Evolutionary conservation across 139 green algal species (phyloP).

Genomic region (Deuterostichococcus epilithicus): DNA sequence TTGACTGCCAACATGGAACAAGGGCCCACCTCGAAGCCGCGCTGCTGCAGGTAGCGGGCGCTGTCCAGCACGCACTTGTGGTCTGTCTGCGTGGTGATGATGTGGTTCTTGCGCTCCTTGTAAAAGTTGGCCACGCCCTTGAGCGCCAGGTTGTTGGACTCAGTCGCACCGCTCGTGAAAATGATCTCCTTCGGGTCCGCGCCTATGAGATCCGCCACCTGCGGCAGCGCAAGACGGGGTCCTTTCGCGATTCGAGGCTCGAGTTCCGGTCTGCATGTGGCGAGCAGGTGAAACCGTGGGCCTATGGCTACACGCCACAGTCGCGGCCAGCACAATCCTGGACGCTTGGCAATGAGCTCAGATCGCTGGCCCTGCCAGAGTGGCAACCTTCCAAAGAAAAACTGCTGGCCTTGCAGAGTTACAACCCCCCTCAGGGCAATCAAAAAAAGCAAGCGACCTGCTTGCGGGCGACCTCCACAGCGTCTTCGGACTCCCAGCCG

Average conservation of each 20-base stretch:
- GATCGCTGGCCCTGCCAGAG: too few relatives aligned
- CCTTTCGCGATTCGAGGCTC: too few relatives aligned
- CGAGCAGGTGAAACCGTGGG: too few relatives aligned
- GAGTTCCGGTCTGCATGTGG: too few relatives aligned
- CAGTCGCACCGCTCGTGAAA: constrained; percentile 96
- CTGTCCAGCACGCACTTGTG: constrained; percentile 94
- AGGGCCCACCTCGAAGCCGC: constrained; percentile 60
- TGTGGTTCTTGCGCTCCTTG: constrained; percentile 89
- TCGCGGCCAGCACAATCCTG: too few relatives aligned
- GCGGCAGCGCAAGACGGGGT: constrained; percentile 9
- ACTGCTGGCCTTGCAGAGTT: too few relatives aligned
- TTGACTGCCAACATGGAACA: constrained; percentile 2
- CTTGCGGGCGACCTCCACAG: constrained; percentile 82
- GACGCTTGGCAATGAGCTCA: too few relatives aligned
- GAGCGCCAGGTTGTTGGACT: constrained; percentile 97
- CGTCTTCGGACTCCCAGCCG: constrained; percentile 94
- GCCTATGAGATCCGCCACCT: constrained; percentile 85
- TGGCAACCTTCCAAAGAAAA: too few relatives aligned
- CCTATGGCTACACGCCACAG: too few relatives aligned
- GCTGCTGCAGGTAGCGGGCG: constrained; percentile 85
- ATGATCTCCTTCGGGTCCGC: constrained; percentile 97
- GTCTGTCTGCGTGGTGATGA: constrained; percentile 96
- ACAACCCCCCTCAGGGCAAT: too few relatives aligned
- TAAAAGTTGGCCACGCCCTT: constrained; percentile 97
- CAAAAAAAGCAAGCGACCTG: constrained; percentile 48